These are phyloP conservation scores for Kwoniella newhampshirensis DNA, from an alignment of 768 basidiomycete genomes.

Conservation along the genomic window DNA sequence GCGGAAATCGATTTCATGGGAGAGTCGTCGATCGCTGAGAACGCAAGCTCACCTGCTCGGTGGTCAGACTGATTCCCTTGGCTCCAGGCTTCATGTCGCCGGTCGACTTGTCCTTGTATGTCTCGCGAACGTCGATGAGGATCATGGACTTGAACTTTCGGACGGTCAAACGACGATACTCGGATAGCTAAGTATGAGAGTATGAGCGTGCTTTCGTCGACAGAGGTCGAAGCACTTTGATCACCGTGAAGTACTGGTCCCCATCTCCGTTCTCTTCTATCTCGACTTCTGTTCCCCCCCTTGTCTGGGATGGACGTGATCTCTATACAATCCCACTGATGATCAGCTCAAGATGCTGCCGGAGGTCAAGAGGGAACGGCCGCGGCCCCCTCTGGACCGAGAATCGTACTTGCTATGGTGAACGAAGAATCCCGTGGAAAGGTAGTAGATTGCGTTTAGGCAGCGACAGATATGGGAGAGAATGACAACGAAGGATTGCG, in stretches of 20 bases:
- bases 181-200: too few species aligned
- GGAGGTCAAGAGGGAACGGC: too few species aligned
- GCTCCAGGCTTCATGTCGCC: conserved; percentile 47
- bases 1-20: too few species aligned
- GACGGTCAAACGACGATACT: conserved; percentile 41
- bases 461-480: too few species aligned
- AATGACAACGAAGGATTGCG: too few species aligned
- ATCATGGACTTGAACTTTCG: conserved; percentile 37
- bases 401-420: too few species aligned
- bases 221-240: too few species aligned
- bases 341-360: too few species aligned
- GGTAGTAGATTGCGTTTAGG: too few species aligned
- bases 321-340: neutral
- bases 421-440: too few species aligned
- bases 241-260: conserved; percentile 23
- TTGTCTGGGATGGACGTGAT: neutral
- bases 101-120: conserved; percentile 45
- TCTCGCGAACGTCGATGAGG: conserved; percentile 50
- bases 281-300: neutral
- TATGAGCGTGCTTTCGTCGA: neutral
- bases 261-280: conserved; percentile 19
- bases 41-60: conserved; percentile 37
- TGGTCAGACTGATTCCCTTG: conserved; percentile 42
- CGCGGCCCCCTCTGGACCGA: too few species aligned
- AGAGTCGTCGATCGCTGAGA: neutral